These are phyloP conservation scores for Trametes hirsuta DNA, from an alignment of 1,284 basidiomycete genomes.

Conservation along the genomic window DNA sequence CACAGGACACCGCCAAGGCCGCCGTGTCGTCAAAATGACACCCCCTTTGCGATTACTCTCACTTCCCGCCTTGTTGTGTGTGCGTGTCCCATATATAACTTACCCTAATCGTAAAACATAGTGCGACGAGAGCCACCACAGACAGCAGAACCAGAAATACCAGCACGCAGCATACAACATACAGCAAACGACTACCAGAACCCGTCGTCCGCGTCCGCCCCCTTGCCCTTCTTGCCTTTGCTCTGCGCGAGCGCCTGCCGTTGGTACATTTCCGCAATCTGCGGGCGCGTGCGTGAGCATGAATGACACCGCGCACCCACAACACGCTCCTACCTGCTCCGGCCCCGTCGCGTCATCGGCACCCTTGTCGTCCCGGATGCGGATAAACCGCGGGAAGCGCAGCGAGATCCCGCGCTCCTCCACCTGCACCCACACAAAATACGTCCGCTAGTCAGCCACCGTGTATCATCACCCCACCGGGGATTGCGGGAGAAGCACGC, in stretches of 20 bases:
- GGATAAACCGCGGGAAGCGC: conserved; percentile 94
- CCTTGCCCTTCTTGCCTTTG: conserved; percentile 70
- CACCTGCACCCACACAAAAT: conserved; percentile 48
- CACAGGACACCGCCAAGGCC: conserved; percentile 45
- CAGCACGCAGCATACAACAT: not conserved
- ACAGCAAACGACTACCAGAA: conserved; percentile 70
- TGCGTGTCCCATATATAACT: conserved; percentile 12
- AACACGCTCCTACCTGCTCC: conserved; percentile 69
- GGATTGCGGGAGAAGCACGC: conserved; percentile 38
- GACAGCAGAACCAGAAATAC: not conserved
- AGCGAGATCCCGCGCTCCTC: conserved; percentile 92
- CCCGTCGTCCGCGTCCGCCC: conserved; percentile 75
- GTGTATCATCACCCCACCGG: not conserved
- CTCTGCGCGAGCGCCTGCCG: conserved; percentile 82
- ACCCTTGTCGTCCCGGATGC: conserved; percentile 90
- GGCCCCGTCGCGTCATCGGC: conserved; percentile 91
- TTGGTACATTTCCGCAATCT: conserved; percentile 97
- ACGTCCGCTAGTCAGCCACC: not conserved
- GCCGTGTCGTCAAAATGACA: conserved; percentile 32
- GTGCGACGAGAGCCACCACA: not conserved
- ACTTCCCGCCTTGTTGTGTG: conserved; percentile 2
- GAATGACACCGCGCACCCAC: conserved; percentile 3
- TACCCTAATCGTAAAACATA: conserved; percentile 18
- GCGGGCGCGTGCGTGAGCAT: conserved; percentile 28
- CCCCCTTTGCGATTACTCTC: not conserved